phyloP scores from a whole-genome alignment of 2,329 filamentous ascomycete species.

The Zasmidium cellare region DNA sequence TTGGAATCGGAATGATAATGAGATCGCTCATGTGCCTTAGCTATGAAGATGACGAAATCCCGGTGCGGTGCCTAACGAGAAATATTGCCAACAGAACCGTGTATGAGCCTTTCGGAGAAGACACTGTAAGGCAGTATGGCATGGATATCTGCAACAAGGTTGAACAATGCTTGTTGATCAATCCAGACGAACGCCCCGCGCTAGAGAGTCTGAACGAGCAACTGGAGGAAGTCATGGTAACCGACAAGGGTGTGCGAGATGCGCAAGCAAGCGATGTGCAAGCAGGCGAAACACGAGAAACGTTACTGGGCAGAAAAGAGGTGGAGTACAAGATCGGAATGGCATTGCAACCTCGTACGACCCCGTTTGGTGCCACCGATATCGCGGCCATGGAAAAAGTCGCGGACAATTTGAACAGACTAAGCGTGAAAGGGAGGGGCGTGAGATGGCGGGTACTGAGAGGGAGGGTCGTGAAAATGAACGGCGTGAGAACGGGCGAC shows the following conservation, averaged over 20 bases:
- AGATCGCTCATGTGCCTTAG: background rate
- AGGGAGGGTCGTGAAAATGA: too few relatives aligned
- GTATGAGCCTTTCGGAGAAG: background rate
- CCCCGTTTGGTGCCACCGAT: too few relatives aligned
- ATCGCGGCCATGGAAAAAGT: too few relatives aligned
- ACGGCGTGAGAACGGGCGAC: too few relatives aligned
- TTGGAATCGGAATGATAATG: conserved; percentile 15
- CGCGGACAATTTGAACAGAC: too few relatives aligned
- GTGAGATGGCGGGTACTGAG: too few relatives aligned
- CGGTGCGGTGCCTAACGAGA: too few relatives aligned
- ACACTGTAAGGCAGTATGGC: background rate
- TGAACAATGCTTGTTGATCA: conserved; percentile 7
- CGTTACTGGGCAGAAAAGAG: background rate
- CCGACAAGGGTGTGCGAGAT: background rate
- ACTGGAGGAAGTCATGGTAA: background rate
- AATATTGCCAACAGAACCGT: too few relatives aligned
- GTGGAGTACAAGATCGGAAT: background rate
- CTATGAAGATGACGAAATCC: too few relatives aligned
- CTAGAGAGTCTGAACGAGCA: background rate
- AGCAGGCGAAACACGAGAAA: background rate
- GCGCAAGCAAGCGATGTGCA: too few relatives aligned
- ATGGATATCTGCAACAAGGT: conserved; percentile 6
- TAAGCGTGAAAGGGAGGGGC: too few relatives aligned
- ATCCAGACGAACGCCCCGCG: conserved; percentile 10
- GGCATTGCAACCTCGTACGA: background rate